Evolutionary conservation across 805 yeast genomes (phyloP).

Genomic region (Starmerella roubikii): DNA sequence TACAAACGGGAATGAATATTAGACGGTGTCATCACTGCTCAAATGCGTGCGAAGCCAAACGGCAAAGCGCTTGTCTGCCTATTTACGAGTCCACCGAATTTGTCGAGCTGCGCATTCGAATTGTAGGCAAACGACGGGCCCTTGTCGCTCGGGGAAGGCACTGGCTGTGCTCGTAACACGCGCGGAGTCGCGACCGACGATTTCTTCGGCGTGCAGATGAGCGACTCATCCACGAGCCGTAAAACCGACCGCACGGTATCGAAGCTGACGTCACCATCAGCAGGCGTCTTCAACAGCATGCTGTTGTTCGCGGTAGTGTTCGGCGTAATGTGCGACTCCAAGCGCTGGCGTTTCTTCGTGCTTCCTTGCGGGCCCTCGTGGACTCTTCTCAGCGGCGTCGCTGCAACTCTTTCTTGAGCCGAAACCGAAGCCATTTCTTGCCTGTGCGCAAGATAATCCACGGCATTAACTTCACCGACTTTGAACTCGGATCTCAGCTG

Average conservation of each 20-base stretch:
- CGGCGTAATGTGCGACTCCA: neutral
- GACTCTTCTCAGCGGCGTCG: slow-evolving; percentile 10
- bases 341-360: slow-evolving; percentile 13
- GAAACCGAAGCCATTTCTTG: neutral
- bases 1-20: too few relatives aligned
- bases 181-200: slow-evolving; percentile 11
- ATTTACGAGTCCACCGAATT: slow-evolving; percentile 8
- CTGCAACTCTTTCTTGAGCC: neutral
- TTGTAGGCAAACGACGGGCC: slow-evolving; percentile 19
- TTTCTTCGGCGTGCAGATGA: slow-evolving; percentile 27
- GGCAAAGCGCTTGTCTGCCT: slow-evolving; percentile 1
- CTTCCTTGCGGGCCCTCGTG: slow-evolving; percentile 7
- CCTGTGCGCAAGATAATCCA: neutral
- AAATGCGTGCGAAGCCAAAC: slow-evolving; percentile 7
- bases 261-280: slow-evolving; percentile 14
- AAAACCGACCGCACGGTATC: slow-evolving; percentile 21
- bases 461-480: slow-evolving; percentile 6
- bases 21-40: neutral
- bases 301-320: neutral
- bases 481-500: slow-evolving; percentile 3
- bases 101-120: slow-evolving; percentile 2
- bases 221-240: slow-evolving; percentile 27
- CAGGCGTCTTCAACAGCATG: neutral
- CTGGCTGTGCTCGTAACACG: slow-evolving; percentile 19
- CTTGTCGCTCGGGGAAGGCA: slow-evolving; percentile 20